These are phyloP conservation scores for Vitis riparia DNA, from an alignment of 164 flowering plant genomes.

Conservation along the genomic window DNA sequence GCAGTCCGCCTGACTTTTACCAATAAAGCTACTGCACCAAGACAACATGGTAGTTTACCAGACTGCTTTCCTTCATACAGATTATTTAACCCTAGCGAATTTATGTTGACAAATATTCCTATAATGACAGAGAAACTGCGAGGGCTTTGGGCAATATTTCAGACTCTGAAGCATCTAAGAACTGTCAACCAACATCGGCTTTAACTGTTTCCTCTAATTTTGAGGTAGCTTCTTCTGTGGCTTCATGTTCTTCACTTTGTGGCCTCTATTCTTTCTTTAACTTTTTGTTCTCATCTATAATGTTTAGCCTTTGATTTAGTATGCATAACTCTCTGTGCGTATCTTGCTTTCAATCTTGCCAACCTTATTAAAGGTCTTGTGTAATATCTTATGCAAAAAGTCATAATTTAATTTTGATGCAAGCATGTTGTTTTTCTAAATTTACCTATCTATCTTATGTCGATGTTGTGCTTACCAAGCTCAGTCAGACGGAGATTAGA, in stretches of 20 bases:
- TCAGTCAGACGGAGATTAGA: too few species aligned
- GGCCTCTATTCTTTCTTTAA: background rate
- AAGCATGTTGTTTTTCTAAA: background rate
- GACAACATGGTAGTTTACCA: too few species aligned
- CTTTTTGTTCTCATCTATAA: background rate
- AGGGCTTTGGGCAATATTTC: conserved; percentile 36
- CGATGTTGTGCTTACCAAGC: too few species aligned
- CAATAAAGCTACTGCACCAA: too few species aligned
- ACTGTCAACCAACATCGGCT: conserved; percentile 40
- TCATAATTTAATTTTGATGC: background rate
- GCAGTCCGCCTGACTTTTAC: too few species aligned
- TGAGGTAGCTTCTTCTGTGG: conserved; percentile 48
- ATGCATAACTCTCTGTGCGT: background rate
- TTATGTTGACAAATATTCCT: background rate
- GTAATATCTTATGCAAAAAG: background rate
- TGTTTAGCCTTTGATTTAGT: background rate
- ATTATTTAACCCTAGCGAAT: background rate
- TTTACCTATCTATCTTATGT: background rate
- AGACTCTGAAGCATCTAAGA: conserved; percentile 62
- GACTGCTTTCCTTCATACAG: background rate
- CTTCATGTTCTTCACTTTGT: too few species aligned
- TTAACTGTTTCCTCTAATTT: conserved; percentile 89
- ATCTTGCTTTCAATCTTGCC: background rate
- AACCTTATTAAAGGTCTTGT: background rate
- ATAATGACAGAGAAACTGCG: conserved; percentile 48